A percentile compares a stretch with the other conserved stretches of the same genome.
These are phyloP conservation scores for Davidsoniella eucalypti DNA, from an alignment of 2,329 filamentous ascomycete genomes.

Conservation along the genomic window DNA sequence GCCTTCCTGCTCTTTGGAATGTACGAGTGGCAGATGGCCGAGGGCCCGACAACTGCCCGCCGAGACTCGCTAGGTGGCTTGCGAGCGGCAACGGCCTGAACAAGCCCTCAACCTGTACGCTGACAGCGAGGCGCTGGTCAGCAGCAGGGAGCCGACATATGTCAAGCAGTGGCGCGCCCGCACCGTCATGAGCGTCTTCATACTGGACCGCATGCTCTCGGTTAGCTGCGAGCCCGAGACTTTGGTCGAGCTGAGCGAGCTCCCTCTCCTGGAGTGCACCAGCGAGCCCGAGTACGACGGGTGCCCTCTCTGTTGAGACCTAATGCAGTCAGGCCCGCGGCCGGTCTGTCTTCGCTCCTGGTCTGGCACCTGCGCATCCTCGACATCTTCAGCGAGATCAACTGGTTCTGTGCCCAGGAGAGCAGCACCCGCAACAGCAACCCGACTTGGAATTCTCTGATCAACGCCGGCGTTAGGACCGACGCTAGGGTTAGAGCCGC, in stretches of 20 bases:
- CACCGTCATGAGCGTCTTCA: background rate
- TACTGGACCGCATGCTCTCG: slow-evolving; percentile 3
- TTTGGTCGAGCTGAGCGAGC: background rate
- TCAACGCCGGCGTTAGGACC: too few species aligned
- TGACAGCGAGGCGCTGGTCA: background rate
- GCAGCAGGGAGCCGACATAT: background rate
- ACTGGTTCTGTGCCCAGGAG: slow-evolving; percentile 4
- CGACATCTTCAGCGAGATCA: slow-evolving; percentile 5
- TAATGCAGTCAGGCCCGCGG: background rate
- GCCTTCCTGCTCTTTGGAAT: slow-evolving; percentile 7
- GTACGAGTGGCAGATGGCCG: slow-evolving; percentile 3
- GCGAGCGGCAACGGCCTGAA: background rate
- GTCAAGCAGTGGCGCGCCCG: background rate
- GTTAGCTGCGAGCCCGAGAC: background rate
- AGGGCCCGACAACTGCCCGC: background rate
- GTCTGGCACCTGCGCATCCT: slow-evolving; percentile 1
- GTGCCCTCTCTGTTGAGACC: too few species aligned
- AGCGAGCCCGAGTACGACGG: background rate
- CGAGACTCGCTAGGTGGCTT: background rate
- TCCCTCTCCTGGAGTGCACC: background rate
- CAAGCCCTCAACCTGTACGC: background rate
- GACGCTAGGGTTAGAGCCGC: too few species aligned
- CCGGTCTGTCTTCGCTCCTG: background rate
- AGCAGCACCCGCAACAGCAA: background rate
- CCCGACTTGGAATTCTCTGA: background rate